These are phyloP conservation scores for Sporothrix variecibatus DNA, from an alignment of 2,329 filamentous ascomycete genomes.

Conservation along the genomic window DNA sequence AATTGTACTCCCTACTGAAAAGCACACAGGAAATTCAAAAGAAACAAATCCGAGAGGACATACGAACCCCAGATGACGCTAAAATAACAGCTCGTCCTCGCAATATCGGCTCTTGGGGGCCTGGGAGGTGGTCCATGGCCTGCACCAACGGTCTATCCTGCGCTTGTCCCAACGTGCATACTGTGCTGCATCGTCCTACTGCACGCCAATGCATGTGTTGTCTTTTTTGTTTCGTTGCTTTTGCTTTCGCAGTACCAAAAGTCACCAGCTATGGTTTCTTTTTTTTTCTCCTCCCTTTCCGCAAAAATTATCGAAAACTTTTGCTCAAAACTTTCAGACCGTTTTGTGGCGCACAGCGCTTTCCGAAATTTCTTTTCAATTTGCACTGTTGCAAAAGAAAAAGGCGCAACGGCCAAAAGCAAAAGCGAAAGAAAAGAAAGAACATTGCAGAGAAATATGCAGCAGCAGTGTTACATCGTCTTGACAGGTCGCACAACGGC, in stretches of 20 bases:
- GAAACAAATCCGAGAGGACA: neutral
- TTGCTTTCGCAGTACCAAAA: neutral
- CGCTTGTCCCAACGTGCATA: constrained; percentile 10
- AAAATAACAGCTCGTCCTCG: neutral
- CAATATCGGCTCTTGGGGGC: neutral
- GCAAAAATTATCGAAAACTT: no score
- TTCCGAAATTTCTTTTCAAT: neutral
- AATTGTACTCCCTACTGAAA: neutral
- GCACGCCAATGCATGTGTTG: constrained; percentile 19
- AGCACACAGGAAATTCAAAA: neutral
- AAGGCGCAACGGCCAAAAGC: neutral
- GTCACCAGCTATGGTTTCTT: neutral
- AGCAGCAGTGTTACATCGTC: constrained; percentile 18
- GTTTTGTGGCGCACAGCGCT: neutral
- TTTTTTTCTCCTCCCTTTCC: neutral
- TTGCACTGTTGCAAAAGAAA: neutral
- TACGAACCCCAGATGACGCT: neutral
- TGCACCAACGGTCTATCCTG: neutral
- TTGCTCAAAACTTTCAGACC: neutral
- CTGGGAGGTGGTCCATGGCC: neutral
- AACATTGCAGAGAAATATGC: neutral
- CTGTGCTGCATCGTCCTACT: constrained; percentile 1
- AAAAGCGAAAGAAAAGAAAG: neutral
- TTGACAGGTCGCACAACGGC: constrained; percentile 21
- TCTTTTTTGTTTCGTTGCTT: neutral